Evolutionary conservation across 345 rosid species (phyloP).

Genomic region (Geranium rotundifolium): DNA sequence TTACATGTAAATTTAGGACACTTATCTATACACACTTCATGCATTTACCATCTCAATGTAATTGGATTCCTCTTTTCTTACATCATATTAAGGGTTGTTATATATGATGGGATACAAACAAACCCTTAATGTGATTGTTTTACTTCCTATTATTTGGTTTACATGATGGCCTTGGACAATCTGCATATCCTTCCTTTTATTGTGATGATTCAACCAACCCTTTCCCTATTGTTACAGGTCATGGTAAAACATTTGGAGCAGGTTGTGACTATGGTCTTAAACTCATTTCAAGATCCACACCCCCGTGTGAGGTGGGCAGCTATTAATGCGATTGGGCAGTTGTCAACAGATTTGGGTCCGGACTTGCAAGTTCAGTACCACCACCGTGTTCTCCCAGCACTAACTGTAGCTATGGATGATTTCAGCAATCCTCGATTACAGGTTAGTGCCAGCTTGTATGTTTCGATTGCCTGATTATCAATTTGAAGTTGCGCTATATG

Average conservation of each 20-base stretch:
- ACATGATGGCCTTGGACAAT: no score
- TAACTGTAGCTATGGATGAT: constrained; percentile 92
- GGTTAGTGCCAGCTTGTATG: constrained; percentile 29
- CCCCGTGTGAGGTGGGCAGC: constrained; percentile 99
- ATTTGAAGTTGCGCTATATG: neutral
- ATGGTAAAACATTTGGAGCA: constrained; percentile 88
- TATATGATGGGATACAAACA: no score
- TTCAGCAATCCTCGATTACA: constrained; percentile 96
- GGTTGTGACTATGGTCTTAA: constrained; percentile 78
- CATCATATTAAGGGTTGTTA: no score
- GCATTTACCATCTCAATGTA: neutral
- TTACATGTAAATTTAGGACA: neutral
- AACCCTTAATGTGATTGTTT: neutral
- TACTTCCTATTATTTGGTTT: neutral
- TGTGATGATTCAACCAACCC: constrained; percentile 4
- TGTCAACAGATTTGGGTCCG: constrained; percentile 98
- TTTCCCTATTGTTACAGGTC: constrained; percentile 34
- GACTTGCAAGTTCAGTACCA: constrained; percentile 96
- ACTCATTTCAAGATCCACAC: constrained; percentile 75
- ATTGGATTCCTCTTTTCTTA: no score
- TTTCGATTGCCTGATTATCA: constrained; percentile 1
- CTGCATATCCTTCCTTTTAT: neutral
- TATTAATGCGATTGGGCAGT: constrained; percentile 93
- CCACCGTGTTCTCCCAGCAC: constrained; percentile 70
- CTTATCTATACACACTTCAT: neutral